Base-by-base conservation (phyloP, 78 protist genomes). In the Cavenderia fasciculata region DNA sequence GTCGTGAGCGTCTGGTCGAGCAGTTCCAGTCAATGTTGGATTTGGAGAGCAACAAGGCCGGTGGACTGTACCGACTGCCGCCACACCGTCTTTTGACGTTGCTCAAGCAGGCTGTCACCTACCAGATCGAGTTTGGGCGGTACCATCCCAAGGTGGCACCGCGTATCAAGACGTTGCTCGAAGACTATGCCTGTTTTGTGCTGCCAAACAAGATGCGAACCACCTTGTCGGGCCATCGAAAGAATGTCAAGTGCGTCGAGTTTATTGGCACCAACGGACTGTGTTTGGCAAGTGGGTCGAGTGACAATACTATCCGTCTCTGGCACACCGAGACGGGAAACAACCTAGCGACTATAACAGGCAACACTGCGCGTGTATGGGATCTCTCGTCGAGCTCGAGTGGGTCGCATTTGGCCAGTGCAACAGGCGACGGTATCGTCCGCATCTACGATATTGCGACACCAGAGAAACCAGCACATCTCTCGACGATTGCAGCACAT, bases 101-200 rank as follows among this genome's bases (percentile, higher is more conserved):
- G 1, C 61, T 95, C 18, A 85, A 88, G 29, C 97, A 95, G 78
- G 95, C 97, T 8, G 69, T 84, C 34, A 86, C 95, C 33, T 95
- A 95, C 76, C 97, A 95, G 70, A 85, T 95, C 19, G 94, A 92
- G 33, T 73, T 82, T 43, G 85, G 87, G 14, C 88, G 93, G 7
- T 92, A 92, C 63, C 95, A 95, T 61, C 95, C 95, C 12, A 73
- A 78, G 44, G 57, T 88, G 23, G 40, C 68, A 1, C 94, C 96
- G 12, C 49, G 88, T 29, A 94, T 94, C 33, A 89, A 82, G 23
- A 56, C 94, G 8, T 78, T 96, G 4, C 73, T 96, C 62, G 62
- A 44, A 1, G 98, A 96, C 85, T 96, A 85, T 75, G 23, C 65
- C 19, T 72, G 87, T 46, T 85, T 89, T 16, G 89, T 87, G 18